Evolutionary conservation across 495 filamentous ascomycete species (phyloP), one percentile per base, ranked within the genome.

Genomic region (Penicillium dipodomyicola): DNA sequence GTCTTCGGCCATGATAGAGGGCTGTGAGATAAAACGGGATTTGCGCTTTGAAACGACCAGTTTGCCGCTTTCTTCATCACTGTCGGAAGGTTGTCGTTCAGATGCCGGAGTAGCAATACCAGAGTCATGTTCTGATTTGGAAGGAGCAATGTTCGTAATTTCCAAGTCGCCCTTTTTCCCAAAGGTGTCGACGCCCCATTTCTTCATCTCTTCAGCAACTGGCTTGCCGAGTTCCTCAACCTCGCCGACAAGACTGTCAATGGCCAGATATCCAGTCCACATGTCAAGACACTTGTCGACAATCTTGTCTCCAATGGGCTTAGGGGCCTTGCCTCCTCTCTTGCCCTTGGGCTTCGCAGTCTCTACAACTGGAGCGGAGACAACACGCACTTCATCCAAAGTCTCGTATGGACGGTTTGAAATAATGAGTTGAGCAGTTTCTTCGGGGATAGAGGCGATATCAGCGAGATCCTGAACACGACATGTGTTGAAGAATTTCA

Each of bases 401-500:
- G 70, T 76, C 3, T 56, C 60, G 58, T 92, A 97, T 0, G 92
- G 91, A 35, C 87, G 84, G 40, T 86, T 73, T 1, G 81, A 74
- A 2, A 93, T 68, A 56, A 98, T 82, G 10, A 81, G 45, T 27
- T 83, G 72, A 0, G 90, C 87, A 50, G 81, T 76, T 12, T 84
- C 83, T 54, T 88, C 83, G 3, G 86, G 85, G 19, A 87, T 82
- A 44, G 80, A 81, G 12, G 90, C 86, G 42, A 96, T 86, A 63
- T 95, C 91, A 3, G 85, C 82, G 17, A 98, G 80, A 45, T 90
- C 86, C 25, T 85, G 77, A 15, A 77, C 72, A 3, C 82, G 79
- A 71, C 90, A 94, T 1, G 78, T 85, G 65, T 98, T 97, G 72
- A 98, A 84, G 67, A 90, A 96, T 0, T 83, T 78, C 17, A 97